phyloP scores from a whole-genome alignment of 2,329 filamentous ascomycete genomes.

The Microsporum canis region DNA sequence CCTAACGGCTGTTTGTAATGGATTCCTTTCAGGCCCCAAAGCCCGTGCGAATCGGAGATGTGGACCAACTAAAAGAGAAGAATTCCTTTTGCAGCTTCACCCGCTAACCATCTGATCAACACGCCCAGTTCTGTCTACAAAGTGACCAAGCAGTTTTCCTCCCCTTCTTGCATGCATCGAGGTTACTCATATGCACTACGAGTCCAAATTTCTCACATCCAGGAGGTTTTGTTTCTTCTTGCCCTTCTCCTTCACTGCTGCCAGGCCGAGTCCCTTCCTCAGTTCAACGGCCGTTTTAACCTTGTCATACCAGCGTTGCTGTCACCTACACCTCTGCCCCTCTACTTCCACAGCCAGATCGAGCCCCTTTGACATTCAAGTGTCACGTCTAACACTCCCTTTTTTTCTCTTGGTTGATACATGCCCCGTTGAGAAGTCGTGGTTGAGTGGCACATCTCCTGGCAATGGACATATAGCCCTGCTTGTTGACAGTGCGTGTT shows the following conservation, averaged over 20 bases:
- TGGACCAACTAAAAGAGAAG: background rate
- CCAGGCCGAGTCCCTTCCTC: background rate
- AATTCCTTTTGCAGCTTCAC: slow-evolving; percentile 2
- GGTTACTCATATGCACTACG: background rate
- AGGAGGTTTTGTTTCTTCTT: background rate
- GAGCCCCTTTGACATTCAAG: background rate
- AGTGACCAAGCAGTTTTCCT: background rate
- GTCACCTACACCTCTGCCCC: slow-evolving; percentile 1
- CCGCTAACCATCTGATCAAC: background rate
- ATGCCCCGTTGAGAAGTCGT: background rate
- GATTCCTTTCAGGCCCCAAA: background rate
- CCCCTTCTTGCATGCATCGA: background rate
- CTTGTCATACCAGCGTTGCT: slow-evolving; percentile 1
- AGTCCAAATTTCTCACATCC: background rate
- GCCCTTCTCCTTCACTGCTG: background rate
- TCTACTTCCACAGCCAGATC: background rate
- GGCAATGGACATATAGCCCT: background rate
- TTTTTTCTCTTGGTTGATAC: background rate
- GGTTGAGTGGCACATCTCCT: background rate
- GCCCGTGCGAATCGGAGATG: slow-evolving; percentile 1
- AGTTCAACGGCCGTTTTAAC: background rate
- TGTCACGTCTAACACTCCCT: background rate
- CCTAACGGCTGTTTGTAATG: background rate
- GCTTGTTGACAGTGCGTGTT: background rate
- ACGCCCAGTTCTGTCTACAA: background rate